Evolutionary conservation across 495 filamentous ascomycete genomes (phyloP).

Genomic region (Annulohypoxylon nitens): DNA sequence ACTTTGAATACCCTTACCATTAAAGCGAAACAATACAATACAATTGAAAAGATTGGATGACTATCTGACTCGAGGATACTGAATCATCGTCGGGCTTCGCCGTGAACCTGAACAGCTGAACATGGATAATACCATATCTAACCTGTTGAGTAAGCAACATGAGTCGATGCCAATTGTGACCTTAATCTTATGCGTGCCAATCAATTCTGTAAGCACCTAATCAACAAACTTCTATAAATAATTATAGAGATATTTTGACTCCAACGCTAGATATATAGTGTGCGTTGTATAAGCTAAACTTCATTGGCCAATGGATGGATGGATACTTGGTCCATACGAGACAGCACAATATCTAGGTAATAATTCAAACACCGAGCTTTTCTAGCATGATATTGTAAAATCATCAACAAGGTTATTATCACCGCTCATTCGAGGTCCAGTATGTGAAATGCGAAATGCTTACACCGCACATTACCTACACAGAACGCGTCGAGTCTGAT

Average conservation of each 20-base stretch:
- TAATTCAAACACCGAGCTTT: not conserved
- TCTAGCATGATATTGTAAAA: not conserved
- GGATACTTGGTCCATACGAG: not conserved
- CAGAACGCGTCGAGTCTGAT: not conserved
- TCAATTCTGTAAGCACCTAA: not conserved
- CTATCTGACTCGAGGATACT: not conserved
- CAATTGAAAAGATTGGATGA: not conserved
- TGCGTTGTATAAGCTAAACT: not conserved
- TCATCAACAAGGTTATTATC: conserved; percentile 5
- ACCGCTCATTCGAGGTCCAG: not conserved
- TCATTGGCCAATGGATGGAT: conserved; percentile 38
- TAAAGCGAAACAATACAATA: not conserved
- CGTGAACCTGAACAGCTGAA: not conserved
- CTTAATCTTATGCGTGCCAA: not conserved
- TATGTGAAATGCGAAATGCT: not conserved
- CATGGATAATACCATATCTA: conserved; percentile 11
- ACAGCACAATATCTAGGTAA: not conserved
- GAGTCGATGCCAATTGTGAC: conserved; percentile 10
- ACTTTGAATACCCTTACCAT: not conserved
- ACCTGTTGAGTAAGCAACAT: conserved; percentile 7
- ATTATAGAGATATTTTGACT: not conserved
- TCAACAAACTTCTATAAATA: conserved; percentile 4
- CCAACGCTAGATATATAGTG: not conserved
- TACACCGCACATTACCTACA: not conserved
- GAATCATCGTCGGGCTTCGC: conserved; percentile 1